Evolutionary conservation across 331 rosid genomes (phyloP), one percentile per base, ranked within the genome.

Genomic region (Saraca asoca): DNA sequence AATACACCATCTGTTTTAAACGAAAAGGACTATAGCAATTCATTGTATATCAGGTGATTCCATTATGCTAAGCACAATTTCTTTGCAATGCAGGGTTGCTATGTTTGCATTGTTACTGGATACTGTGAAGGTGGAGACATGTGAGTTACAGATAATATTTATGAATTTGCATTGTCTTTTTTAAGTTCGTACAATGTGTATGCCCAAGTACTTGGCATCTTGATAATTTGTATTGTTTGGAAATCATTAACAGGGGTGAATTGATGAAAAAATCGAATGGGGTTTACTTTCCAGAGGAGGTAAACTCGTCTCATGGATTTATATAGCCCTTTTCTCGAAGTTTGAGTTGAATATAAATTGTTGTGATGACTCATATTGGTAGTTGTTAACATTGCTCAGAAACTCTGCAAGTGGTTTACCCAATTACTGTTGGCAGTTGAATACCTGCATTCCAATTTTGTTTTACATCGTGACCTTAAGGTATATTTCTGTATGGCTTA

Each of bases 321-420:
- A 11, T 53, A 16, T 45, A 14, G 24, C 31, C 44, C 7, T 33
- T 17, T 61, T 53, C 31, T 37, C 16, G 37, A 51, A 51, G 59
- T 52, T 71, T 58, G 15, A 24, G 19, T 39, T 4, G 12, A 9
- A n/a, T 12, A 60, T 45, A 61, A 14, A 54, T 50, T 41, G 67
- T 60, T 64, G 7, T 58, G 14, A 51, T 69, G 19, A 70, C 79
- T 68, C 17, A 74, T 58, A 45, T 38, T 83, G 77, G 65, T 64
- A 45, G 48, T 58, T 72, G 55, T 70, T 64, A 78, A 42, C 57
- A 51, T 77, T 71, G 19, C 33, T 31, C 82, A 94, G 99, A 94
- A 90, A 85, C 93, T 94, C 71, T 94, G 96, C 87, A 88, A 87
- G 85, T 90, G 99, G 99, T 90, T 90, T 77, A 88, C 97, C 11